phyloP scores from a whole-genome alignment of 1,139 yeast species.

The Taphrina deformans region DNA sequence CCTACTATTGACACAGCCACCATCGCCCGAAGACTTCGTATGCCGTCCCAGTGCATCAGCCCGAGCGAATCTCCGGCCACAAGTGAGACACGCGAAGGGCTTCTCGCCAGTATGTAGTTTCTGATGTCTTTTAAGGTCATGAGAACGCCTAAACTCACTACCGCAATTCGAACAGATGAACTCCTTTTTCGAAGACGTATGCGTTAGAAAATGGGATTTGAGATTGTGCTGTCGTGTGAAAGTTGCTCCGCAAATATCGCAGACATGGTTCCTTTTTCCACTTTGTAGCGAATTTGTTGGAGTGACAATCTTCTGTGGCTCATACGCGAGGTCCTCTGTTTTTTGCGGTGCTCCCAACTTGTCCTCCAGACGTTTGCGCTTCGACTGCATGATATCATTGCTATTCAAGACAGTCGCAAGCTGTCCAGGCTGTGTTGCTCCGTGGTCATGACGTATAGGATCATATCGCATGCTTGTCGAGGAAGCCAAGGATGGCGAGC shows the following conservation, averaged over 20 bases:
- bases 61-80: constrained; percentile 70
- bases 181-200: constrained; percentile 61
- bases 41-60: constrained; percentile 75
- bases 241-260: constrained; percentile 61
- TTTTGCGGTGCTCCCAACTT: neutral
- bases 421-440: neutral
- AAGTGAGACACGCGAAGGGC: constrained; percentile 62
- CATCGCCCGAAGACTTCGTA: constrained; percentile 49
- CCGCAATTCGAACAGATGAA: constrained; percentile 66
- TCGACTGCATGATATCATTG: neutral
- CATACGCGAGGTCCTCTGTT: neutral
- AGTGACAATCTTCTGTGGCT: constrained; percentile 13
- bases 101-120: constrained; percentile 75
- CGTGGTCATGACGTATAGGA: constrained; percentile 4
- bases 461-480: constrained; percentile 12
- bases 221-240: constrained; percentile 72
- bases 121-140: constrained; percentile 73
- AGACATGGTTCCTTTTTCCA: constrained; percentile 48
- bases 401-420: neutral
- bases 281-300: constrained; percentile 23
- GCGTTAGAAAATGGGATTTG: constrained; percentile 71
- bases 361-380: neutral
- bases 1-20: constrained; percentile 37
- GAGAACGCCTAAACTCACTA: constrained; percentile 65
- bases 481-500: neutral